Base-by-base conservation (phyloP, 192 early-diverging fungal genomes). In the Podila clonocystis region DNA sequence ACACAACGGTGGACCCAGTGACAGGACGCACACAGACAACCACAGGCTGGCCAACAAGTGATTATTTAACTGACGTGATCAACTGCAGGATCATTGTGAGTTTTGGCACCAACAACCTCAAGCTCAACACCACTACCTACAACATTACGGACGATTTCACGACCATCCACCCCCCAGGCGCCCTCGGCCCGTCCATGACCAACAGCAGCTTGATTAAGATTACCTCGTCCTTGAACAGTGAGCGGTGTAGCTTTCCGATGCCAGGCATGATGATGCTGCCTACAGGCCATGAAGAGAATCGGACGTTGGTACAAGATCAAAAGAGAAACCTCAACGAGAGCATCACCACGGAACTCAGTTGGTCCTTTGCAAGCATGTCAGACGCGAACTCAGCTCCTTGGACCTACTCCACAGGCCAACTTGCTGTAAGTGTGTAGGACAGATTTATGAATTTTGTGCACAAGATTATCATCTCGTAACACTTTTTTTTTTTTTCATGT, bases 41-140 rank as follows among this genome's bases (percentile, higher is more conserved):
- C 7, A 69, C 70, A 20, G 77, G 77, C 11, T 80, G 77, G 77
- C 77, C 77, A n/a, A 80, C 77, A 2, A 80, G 77, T 55, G 9
- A 13, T 15, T 80, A 73, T 28, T 17, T 80, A 9, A 63, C 48
- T 0, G 67, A 68, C 3, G 67, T 41, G 9, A 64, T 68, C 29
- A 68, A 69, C 3, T 34, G 77, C 26, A 19, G 70, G 22, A 36
- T 80, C 20, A 26, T 80, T 9, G 49, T 80, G 6, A 67, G 77
- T 24, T 38, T 80, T 13, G 71, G 77, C 5, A 33, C 67, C 38
- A 73, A 69, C 31, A 72, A 80, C 28, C 57, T 80, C 20, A 34
- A 19, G 13, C 8, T 59, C 28, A 80, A 67, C 45, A 68, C 70
- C 5, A 69, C 70, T 2, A 69, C 70, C 26, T 80, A 80, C 50